Base-by-base conservation (phyloP, 495 filamentous ascomycete genomes). In the Aspergillus panamensis region DNA sequence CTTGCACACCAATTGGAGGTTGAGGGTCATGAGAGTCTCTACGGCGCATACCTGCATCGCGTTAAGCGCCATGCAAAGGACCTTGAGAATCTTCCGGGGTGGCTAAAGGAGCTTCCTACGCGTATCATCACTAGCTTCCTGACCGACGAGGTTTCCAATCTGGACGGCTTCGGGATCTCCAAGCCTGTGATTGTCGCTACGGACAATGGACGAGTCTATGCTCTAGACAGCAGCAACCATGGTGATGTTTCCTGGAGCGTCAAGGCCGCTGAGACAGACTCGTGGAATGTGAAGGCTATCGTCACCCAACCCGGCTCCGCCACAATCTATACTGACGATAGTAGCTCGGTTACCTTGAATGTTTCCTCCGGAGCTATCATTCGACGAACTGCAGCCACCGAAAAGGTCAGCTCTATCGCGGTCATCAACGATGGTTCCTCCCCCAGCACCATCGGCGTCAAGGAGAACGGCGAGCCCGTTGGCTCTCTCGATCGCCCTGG, bases 81-180 rank as follows among this genome's bases (percentile, higher is more conserved):
- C 61, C 80, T 97, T 37, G 75, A 88, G 63, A 74, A 90, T 63
- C 77, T 97, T n/a, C 92, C 90, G 5, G 80, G 77, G 0, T 95
- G 86, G 77, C 69, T 94, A 12, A 76, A 83, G 63, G 73, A 73
- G 19, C 75, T 93, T 19, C 88, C 89, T 9, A 63, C 70, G 31
- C 84, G 87, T 19, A 68, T 96, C 30, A 62, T 91, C 10, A 81
- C 82, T 60, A 90, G 85, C 59, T 78, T 96, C n/a, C 49, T 89
- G 21, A 67, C 77, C 5, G 77, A 80, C n/a, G 77, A 79, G 39
- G 85, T 82, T 14, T 74, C 87, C 32, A 75, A 78, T 12, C 75
- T 87, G 12, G 90, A 97, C 66, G 84, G 81, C 66, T 97, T 97
- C 68, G 94, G 93, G 29, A 89, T 96, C 66, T 82, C 86, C 58